A percentile compares a stretch with the other conserved stretches of the same genome.
Evolutionary conservation across 176 grass and related monocot species (phyloP).

Genomic region (Dactylis glomerata): DNA sequence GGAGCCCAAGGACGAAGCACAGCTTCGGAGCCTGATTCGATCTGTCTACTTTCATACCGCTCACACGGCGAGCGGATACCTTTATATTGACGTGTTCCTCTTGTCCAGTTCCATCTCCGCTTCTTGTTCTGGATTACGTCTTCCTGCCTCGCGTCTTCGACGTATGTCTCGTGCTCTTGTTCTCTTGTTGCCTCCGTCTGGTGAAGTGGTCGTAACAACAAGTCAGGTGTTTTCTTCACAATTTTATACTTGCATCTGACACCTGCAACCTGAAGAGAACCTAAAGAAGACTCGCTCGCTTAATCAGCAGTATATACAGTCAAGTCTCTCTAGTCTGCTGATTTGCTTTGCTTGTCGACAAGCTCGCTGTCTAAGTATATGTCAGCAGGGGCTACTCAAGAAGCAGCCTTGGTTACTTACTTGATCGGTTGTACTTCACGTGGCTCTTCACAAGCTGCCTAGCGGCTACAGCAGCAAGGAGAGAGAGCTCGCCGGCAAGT

Average conservation of each 20-base stretch:
- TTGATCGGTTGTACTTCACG: conserved; percentile 85
- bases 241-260: not conserved
- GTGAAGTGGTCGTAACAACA: no score
- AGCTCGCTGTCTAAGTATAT: not conserved
- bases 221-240: conserved; percentile 20
- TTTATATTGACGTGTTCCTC: no score
- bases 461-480: conserved; percentile 61
- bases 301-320: conserved; percentile 26
- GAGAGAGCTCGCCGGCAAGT: conserved; percentile 77
- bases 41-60: no score
- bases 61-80: no score
- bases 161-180: no score
- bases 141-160: no score
- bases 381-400: conserved; percentile 17
- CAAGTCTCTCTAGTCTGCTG: not conserved
- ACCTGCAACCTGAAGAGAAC: not conserved
- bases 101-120: no score
- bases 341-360: not conserved
- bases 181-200: no score
- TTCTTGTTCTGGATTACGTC: no score
- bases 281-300: not conserved
- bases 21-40: no score
- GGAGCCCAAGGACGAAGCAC: no score
- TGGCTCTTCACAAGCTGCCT: conserved; percentile 80
- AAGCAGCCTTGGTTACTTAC: conserved; percentile 42